Conservation (phyloP, 805 yeast genomes). For the Metschnikowia lachancei region DNA sequence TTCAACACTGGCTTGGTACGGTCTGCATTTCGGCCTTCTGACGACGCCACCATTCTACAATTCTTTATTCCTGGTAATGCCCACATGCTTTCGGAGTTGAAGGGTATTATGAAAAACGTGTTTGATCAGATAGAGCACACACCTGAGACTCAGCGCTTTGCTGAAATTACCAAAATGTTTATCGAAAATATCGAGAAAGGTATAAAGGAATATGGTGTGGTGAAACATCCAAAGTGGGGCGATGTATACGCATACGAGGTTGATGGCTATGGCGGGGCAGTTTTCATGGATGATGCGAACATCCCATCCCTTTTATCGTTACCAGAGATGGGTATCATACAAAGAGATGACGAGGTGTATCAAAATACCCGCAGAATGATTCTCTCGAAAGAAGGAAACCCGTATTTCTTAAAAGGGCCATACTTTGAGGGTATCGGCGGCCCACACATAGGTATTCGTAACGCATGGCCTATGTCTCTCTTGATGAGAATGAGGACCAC, state of each 20-base stretch:
- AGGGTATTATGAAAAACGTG: constrained; percentile 27
- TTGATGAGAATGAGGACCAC: constrained; percentile 72
- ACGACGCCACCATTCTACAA: constrained; percentile 79
- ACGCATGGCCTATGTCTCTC: constrained; percentile 93
- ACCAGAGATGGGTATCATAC: constrained; percentile 72
- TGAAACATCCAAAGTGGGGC: constrained; percentile 69
- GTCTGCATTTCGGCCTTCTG: constrained; percentile 85
- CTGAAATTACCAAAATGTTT: constrained; percentile 29
- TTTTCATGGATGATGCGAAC: constrained; percentile 88
- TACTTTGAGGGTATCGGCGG: constrained; percentile 81
- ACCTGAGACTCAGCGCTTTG: constrained; percentile 9
- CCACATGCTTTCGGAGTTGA: constrained; percentile 63
- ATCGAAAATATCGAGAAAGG: constrained; percentile 50
- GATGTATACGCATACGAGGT: constrained; percentile 83
- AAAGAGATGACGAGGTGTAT: constrained; percentile 54
- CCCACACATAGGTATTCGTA: constrained; percentile 77
- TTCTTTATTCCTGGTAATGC: constrained; percentile 85
- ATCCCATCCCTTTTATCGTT: constrained; percentile 77
- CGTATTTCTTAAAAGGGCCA: constrained; percentile 65
- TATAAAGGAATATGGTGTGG: constrained; percentile 59
- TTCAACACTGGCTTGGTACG: constrained; percentile 67
- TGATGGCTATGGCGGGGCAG: constrained; percentile 76
- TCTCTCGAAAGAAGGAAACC: constrained; percentile 66
- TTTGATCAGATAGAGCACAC: constrained; percentile 20
- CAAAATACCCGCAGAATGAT: constrained; percentile 80